Evolutionary conservation across 495 filamentous ascomycete species (phyloP).

Genomic region (Aspergillus diversus): DNA sequence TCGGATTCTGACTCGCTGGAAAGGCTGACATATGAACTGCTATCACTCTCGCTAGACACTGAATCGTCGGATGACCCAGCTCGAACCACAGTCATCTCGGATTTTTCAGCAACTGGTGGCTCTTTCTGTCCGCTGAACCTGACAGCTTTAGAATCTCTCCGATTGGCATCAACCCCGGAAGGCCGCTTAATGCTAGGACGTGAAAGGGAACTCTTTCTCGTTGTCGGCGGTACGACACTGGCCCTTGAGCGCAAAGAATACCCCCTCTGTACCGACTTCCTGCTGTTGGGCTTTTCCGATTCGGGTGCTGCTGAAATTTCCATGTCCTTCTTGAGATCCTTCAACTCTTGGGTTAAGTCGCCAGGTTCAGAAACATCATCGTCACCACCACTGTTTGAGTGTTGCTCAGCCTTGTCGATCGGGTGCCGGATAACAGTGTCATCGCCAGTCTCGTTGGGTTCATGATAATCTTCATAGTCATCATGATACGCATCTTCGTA

Average conservation of each 20-base stretch:
- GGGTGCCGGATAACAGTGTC: constrained; percentile 48
- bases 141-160: constrained; percentile 40
- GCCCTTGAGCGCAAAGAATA: constrained; percentile 20
- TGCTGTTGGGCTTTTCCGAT: constrained; percentile 23
- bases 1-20: constrained; percentile 23
- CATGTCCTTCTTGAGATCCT: constrained; percentile 48
- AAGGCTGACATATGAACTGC: constrained; percentile 30
- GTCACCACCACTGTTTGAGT: constrained; percentile 37
- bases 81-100: not conserved
- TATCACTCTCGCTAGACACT: constrained; percentile 23
- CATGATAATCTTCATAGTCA: constrained; percentile 30
- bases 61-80: constrained; percentile 16
- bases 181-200: not conserved
- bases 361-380: constrained; percentile 39
- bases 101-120: constrained; percentile 11
- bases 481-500: constrained; percentile 21
- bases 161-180: constrained; percentile 25
- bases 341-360: constrained; percentile 47
- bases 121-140: constrained; percentile 32
- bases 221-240: constrained; percentile 8
- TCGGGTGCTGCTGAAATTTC: constrained; percentile 31
- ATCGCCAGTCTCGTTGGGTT: constrained; percentile 39
- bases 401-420: constrained; percentile 33
- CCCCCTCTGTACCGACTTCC: constrained; percentile 10
- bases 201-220: constrained; percentile 22